Base-by-base conservation (phyloP, 768 basidiomycete genomes). In the Naganishia randhawae region DNA sequence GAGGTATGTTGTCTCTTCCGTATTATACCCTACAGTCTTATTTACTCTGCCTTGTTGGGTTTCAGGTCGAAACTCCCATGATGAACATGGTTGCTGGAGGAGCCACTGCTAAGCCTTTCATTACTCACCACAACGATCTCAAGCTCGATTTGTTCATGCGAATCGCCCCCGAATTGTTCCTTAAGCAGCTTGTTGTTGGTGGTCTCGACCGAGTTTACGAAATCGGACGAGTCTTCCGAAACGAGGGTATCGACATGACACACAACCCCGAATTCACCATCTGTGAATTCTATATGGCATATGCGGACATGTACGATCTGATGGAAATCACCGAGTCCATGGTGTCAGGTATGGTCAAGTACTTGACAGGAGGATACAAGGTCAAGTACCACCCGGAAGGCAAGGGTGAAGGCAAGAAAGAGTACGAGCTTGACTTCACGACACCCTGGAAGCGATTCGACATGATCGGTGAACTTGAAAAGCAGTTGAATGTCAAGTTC, bases 201-300 rank as follows among this genome's bases (percentile, higher is more conserved):
- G 96, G 96, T 2, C 85, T 99, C 25, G 95, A 98, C 80, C 89
- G 96, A 51, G 96, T 99, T 14, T 99, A 92, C 81, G 96, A 99
- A 81, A 97, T 99, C 71, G 96, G 95, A 2, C 88, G 95, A 48
- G 93, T 97, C 14, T 99, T 98, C 85, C 84, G 96, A 53, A 99
- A 98, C 81, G 96, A 99, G 80, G 91, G 94, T 33, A 99, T 99
- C 76, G 96, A 99, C 82, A 83, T 99, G 72, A 99, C 96, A 19
- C 96, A 99, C 81, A 99, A 99, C 81, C 96, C 96, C 73, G 96
- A 99, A 80, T 97, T 97, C 83, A 91, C 92, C 6, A 95, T 97
- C 82, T 98, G 95, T 85, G 95, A 99, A 83, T 98, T 99, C 82
- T 99, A 98, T 78, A 98, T 99, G 95, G 95, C 96, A 33, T 98